Evolutionary conservation across 805 yeast genomes (phyloP).

Genomic region (Sporopachydermia lactativora): DNA sequence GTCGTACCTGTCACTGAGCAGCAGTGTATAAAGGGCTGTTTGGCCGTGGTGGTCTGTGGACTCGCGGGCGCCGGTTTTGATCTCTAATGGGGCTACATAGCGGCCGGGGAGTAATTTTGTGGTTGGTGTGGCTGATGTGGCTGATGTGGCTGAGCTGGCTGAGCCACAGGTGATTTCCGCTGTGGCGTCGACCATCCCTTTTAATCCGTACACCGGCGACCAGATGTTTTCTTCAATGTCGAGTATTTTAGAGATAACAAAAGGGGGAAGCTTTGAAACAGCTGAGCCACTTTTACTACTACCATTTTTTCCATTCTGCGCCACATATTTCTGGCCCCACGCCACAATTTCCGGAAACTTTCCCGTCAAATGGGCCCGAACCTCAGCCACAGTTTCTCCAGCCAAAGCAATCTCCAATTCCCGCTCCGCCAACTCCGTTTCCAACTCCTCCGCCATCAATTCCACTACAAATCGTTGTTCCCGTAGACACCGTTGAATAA

Average conservation of each 20-base stretch:
- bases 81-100: conserved; percentile 69
- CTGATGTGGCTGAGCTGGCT: too few species aligned
- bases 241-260: conserved; percentile 50
- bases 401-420: conserved; percentile 34
- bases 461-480: conserved; percentile 22
- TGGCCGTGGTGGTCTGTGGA: conserved; percentile 72
- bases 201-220: conserved; percentile 82
- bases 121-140: too few species aligned
- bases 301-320: conserved; percentile 5
- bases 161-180: conserved; percentile 52
- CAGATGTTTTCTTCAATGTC: conserved; percentile 86
- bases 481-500: conserved; percentile 48
- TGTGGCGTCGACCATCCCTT: conserved; percentile 85
- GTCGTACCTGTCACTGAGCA: conserved; percentile 70
- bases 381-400: conserved; percentile 31
- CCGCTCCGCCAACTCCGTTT: conserved; percentile 10
- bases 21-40: conserved; percentile 63
- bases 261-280: too few species aligned
- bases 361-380: conserved; percentile 27
- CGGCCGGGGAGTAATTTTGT: too few species aligned
- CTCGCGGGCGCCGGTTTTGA: conserved; percentile 67
- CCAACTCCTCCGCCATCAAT: conserved; percentile 24
- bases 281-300: conserved; percentile 21
- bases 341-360: conserved; percentile 38
- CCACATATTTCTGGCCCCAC: conserved; percentile 38